Conservation (phyloP, 148 eudicot species). For the Talinum fruticosum region DNA sequence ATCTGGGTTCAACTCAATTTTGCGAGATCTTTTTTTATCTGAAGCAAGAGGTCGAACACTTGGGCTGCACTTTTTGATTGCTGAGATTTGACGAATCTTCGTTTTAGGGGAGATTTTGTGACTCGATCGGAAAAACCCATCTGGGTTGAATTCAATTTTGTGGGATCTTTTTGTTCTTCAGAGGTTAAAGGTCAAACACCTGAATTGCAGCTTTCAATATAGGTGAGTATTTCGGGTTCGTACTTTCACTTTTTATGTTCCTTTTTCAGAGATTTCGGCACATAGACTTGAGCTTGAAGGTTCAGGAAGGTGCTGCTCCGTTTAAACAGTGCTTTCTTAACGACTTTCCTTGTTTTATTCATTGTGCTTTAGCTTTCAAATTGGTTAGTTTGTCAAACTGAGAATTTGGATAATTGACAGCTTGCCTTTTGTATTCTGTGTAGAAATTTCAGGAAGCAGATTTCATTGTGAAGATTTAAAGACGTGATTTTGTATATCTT, state of each 20-base stretch:
- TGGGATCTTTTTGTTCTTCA: conserved; percentile 11
- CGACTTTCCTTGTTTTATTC: conserved; percentile 15
- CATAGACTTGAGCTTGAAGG: conserved; percentile 42
- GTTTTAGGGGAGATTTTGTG: background rate
- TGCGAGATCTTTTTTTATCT: conserved; percentile 14
- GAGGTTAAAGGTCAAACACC: conserved; percentile 38
- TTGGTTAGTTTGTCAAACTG: conserved; percentile 38
- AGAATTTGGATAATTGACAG: conserved; percentile 17
- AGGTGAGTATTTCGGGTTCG: conserved; percentile 17
- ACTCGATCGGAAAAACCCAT: conserved; percentile 1
- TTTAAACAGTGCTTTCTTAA: conserved; percentile 20
- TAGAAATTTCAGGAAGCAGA: conserved; percentile 24
- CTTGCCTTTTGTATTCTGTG: conserved; percentile 1
- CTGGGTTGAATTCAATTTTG: conserved; percentile 16
- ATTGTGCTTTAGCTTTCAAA: background rate
- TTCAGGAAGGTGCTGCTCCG: conserved; percentile 16
- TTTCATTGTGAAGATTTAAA: background rate
- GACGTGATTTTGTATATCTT: conserved; percentile 14
- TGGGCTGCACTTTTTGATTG: conserved; percentile 21
- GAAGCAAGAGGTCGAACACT: conserved; percentile 39
- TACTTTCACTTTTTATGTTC: background rate
- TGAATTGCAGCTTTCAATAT: conserved; percentile 16
- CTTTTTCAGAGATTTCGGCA: background rate
- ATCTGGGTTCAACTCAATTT: conserved; percentile 22
- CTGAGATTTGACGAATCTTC: conserved; percentile 13